phyloP scores from a whole-genome alignment of 2,329 filamentous ascomycete species.

The Venturia aucupariae region DNA sequence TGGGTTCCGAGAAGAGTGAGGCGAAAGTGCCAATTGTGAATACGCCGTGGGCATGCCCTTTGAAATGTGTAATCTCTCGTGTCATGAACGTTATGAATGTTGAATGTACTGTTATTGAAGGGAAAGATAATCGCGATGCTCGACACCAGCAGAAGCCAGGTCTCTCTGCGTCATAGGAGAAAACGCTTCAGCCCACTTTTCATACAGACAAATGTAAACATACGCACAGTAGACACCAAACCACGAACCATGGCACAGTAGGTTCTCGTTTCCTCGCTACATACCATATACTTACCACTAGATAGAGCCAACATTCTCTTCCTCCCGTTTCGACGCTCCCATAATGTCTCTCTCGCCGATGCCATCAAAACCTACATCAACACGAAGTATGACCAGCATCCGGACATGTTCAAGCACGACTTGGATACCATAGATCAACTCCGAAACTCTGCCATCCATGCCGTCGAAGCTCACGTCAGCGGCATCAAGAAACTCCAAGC shows the following conservation, averaged over 20 bases:
- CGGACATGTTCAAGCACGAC: conserved; percentile 90
- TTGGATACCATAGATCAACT: conserved; percentile 77
- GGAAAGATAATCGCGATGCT: neutral
- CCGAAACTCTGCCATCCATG: conserved; percentile 76
- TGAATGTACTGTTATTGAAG: neutral
- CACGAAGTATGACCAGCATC: conserved; percentile 96
- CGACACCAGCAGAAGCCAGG: neutral
- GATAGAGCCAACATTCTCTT: conserved; percentile 51
- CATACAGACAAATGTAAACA: neutral
- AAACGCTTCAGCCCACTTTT: neutral
- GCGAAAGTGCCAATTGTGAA: neutral
- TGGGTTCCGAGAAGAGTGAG: neutral
- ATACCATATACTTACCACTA: neutral
- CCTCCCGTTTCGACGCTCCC: conserved; percentile 81
- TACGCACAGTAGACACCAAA: neutral
- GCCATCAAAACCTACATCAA: conserved; percentile 94
- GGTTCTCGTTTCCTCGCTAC: neutral
- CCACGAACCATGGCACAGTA: neutral
- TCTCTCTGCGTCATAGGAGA: neutral
- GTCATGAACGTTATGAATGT: neutral
- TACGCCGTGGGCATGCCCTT: neutral
- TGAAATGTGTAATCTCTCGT: neutral
- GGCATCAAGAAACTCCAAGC: conserved; percentile 80
- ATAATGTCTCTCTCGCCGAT: conserved; percentile 65
- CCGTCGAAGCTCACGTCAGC: conserved; percentile 77